Conservation (phyloP, 1,284 basidiomycete genomes). For the Ceratobasidium sp. region DNA sequence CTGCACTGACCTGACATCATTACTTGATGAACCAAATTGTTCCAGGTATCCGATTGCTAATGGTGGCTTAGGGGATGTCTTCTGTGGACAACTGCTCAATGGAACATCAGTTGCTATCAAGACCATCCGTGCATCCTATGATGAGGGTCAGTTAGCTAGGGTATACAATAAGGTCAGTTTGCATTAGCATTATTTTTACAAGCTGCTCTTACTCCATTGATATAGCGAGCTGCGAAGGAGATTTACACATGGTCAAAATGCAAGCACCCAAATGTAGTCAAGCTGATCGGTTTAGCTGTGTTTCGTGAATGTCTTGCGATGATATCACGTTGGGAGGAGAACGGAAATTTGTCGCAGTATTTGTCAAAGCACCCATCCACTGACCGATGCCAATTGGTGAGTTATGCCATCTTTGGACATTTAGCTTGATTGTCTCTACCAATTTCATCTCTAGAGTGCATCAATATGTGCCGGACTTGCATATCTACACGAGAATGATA, state of each 20-base stretch:
- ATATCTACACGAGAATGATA: background rate
- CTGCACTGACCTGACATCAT: conserved; percentile 45
- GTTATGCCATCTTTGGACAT: background rate
- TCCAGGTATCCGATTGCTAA: background rate
- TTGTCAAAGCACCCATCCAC: background rate
- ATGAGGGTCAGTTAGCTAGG: background rate
- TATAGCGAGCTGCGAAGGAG: background rate
- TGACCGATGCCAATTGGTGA: background rate
- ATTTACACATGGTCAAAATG: background rate
- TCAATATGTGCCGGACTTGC: background rate
- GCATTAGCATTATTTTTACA: background rate
- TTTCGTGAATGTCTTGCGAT: background rate
- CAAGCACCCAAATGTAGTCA: background rate
- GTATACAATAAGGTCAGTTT: background rate
- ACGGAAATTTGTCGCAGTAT: background rate
- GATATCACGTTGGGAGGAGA: background rate
- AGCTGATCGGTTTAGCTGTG: background rate
- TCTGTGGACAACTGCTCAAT: background rate
- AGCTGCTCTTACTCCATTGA: background rate
- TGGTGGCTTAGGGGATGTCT: conserved; percentile 18
- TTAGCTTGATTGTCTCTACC: too few species aligned
- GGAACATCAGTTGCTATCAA: conserved; percentile 17
- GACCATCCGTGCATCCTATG: background rate
- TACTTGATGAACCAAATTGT: background rate
- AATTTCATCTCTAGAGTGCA: background rate